Base-by-base conservation (phyloP, 192 early-diverging fungal genomes). In the Spinellus fusiger region DNA sequence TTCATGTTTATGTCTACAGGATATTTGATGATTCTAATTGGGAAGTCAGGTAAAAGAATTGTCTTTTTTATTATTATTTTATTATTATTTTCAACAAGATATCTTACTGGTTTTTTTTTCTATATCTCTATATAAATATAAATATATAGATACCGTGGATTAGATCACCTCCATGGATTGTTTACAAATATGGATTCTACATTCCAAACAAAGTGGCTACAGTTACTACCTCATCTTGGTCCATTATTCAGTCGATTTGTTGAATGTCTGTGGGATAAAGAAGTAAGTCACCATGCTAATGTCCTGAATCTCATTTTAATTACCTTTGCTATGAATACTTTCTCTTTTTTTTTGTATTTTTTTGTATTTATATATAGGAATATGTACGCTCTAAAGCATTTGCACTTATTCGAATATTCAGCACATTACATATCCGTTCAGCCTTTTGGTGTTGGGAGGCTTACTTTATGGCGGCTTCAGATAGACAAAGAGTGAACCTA, bases 381-480 rank as follows among this genome's bases (percentile, higher is more conserved):
- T 65, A 71, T 56, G 79, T 80, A 2, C 69, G 82, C 27, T 70
- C 74, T 13, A 84, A 84, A 60, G 77, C 82, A 8, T 71, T 61
- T 28, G 64, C 78, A 1, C 68, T 75, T 28, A 53, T 84, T 5
- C 68, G 74, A 27, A 59, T 80, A 6, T 63, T 84, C 31, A 74
- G 77, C 47, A 71, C 76, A 1, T 58, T 73, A 1, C 77, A 81
- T 63, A 33, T 81, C 5, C 47, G 65, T 29, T 73, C 79, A 29
- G 78, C 80, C 0, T 70, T 84, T 34, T 75, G 79, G 49, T 77
- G 80, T 9, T 84, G 82, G 82, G 80, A 84, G 53, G 71, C 72
- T 13, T 72, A 80, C 59, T 84, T 84, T 56, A 44, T 75, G 25
- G 50, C 52, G 2, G 73, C 77, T 2, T 49, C 64, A 2, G 64